These are phyloP conservation scores for Phytophthora litchii DNA, from an alignment of 352 stramenopile species.

Conservation along the genomic window DNA sequence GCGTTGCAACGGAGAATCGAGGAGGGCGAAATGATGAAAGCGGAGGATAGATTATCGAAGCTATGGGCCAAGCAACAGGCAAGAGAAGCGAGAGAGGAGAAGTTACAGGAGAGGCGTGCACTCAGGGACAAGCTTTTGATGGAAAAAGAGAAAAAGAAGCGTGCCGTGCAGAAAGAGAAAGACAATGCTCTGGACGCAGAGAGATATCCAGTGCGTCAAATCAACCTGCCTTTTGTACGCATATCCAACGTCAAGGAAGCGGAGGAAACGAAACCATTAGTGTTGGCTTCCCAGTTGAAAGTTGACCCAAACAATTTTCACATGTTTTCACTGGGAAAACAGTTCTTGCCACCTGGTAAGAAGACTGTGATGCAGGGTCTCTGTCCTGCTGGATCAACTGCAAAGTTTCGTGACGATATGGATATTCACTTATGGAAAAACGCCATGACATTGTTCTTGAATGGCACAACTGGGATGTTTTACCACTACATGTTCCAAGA, in stretches of 20 bases:
- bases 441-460: conserved; percentile 38
- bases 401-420: conserved; percentile 37
- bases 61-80: conserved; percentile 3
- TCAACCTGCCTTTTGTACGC: conserved; percentile 25
- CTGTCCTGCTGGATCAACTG: conserved; percentile 38
- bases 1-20: conserved; percentile 19
- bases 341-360: conserved; percentile 63
- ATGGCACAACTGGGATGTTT: conserved; percentile 11
- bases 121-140: not conserved
- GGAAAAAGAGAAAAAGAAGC: conserved; percentile 2
- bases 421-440: conserved; percentile 63
- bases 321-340: conserved; percentile 51
- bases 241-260: conserved; percentile 10
- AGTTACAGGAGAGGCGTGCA: not conserved
- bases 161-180: conserved; percentile 4
- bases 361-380: conserved; percentile 53
- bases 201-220: conserved; percentile 16
- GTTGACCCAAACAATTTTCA: conserved; percentile 56
- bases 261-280: conserved; percentile 5
- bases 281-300: conserved; percentile 29
- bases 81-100: conserved; percentile 2
- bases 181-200: conserved; percentile 1
- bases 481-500: conserved; percentile 31
- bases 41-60: conserved; percentile 14
- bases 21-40: conserved; percentile 15